phyloP scores from a whole-genome alignment of 176 grass and related monocot species.

The Saccharum spontaneum region DNA sequence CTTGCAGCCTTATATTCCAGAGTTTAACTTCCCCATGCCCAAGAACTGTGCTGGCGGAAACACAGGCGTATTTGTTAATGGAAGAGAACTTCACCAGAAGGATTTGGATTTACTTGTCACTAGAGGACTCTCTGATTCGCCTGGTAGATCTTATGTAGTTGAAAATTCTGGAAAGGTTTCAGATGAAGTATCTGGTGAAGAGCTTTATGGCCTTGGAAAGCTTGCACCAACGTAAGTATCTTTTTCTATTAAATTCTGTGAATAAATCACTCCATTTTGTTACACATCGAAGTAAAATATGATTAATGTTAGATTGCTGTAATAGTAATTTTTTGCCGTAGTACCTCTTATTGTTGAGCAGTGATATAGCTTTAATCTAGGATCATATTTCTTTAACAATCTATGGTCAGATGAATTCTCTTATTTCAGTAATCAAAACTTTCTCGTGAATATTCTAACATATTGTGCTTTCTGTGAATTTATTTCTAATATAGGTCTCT shows the following conservation, averaged over 20 bases:
- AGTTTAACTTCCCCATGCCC: conserved; percentile 87
- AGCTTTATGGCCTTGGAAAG: conserved; percentile 81
- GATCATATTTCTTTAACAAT: neutral
- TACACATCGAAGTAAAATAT: neutral
- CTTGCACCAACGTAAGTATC: conserved; percentile 92
- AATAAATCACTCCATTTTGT: conserved; percentile 9
- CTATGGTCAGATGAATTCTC: neutral
- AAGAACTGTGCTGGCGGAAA: conserved; percentile 87
- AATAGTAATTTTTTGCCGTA: neutral
- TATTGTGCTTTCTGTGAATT: neutral
- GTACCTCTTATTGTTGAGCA: neutral
- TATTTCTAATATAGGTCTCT: neutral
- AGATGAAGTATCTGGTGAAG: conserved; percentile 81
- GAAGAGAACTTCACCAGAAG: conserved; percentile 91
- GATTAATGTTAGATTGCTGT: neutral
- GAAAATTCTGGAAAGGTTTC: conserved; percentile 86
- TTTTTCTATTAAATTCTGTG: conserved; percentile 5
- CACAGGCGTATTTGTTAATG: conserved; percentile 69
- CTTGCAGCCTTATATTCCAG: conserved; percentile 75
- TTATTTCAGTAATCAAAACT: conserved; percentile 9
- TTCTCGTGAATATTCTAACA: neutral
- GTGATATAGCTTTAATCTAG: conserved; percentile 1
- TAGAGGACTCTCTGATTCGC: conserved; percentile 67
- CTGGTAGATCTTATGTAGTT: conserved; percentile 68
- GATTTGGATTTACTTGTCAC: conserved; percentile 77